Conservation (phyloP, 192 early-diverging fungal species). For the Coemansia sp. region DNA sequence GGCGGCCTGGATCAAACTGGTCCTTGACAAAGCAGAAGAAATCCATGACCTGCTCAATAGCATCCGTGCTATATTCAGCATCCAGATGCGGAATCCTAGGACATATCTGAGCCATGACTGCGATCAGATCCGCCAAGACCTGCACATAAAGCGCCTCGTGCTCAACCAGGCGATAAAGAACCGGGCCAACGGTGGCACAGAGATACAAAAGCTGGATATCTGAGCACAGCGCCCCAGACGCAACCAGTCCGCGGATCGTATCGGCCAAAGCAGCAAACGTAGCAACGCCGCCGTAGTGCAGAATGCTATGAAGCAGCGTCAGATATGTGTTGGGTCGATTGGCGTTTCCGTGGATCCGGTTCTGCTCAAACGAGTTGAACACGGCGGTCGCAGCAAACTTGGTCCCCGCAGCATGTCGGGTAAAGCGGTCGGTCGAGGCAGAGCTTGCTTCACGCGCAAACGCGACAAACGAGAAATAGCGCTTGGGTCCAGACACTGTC, state of each 20-base stretch:
- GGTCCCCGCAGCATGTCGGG: slow-evolving; percentile 53
- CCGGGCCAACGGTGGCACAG: slow-evolving; percentile 67
- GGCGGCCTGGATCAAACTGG: slow-evolving; percentile 46
- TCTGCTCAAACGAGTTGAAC: slow-evolving; percentile 60
- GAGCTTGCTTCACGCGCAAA: slow-evolving; percentile 31
- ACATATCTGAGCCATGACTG: slow-evolving; percentile 43
- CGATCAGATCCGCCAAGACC: slow-evolving; percentile 41
- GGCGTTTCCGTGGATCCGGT: slow-evolving; percentile 55
- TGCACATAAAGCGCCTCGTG: slow-evolving; percentile 39
- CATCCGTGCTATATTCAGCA: slow-evolving; percentile 33
- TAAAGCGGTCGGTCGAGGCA: slow-evolving; percentile 16
- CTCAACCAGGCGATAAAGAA: slow-evolving; percentile 65
- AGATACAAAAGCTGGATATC: slow-evolving; percentile 72
- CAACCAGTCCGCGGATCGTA: slow-evolving; percentile 36
- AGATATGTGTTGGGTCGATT: slow-evolving; percentile 71
- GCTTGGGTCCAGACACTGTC: slow-evolving; percentile 50
- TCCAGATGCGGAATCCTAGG: slow-evolving; percentile 22
- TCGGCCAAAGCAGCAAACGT: slow-evolving; percentile 52
- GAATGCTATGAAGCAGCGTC: slow-evolving; percentile 67
- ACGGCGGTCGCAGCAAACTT: slow-evolving; percentile 58
- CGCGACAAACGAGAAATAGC: slow-evolving; percentile 53
- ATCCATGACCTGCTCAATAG: slow-evolving; percentile 53
- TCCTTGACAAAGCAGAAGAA: slow-evolving; percentile 54
- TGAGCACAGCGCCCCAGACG: slow-evolving; percentile 53
- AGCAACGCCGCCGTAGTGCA: slow-evolving; percentile 72